Evolutionary conservation across 2,329 filamentous ascomycete genomes (phyloP).

Genomic region (Phaeomoniella chlamydospora): DNA sequence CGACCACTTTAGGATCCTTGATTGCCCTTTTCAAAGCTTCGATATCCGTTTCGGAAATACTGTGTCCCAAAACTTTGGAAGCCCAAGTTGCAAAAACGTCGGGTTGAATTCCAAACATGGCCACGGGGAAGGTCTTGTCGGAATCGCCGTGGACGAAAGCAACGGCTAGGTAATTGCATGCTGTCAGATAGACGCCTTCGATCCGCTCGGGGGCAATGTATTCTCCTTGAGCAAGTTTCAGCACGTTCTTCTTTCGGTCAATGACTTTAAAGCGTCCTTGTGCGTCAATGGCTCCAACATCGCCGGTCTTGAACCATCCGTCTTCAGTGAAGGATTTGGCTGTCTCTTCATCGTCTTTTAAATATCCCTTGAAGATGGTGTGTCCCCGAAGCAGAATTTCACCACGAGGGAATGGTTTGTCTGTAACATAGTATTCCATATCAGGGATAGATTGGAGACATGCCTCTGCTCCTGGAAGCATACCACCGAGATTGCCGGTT

Average conservation of each 20-base stretch:
- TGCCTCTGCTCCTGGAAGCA: constrained; percentile 53
- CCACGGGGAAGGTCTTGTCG: constrained; percentile 68
- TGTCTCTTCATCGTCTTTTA: constrained; percentile 80
- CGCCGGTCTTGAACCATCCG: constrained; percentile 95
- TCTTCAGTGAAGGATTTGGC: constrained; percentile 66
- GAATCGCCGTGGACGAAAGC: constrained; percentile 87
- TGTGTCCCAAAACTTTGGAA: constrained; percentile 53
- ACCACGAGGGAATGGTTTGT: constrained; percentile 80
- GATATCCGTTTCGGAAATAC: constrained; percentile 49
- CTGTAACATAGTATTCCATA: constrained; percentile 79
- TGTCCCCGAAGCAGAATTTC: constrained; percentile 75
- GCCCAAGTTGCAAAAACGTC: constrained; percentile 71
- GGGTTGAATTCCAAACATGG: constrained; percentile 76
- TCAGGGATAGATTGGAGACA: constrained; percentile 82
- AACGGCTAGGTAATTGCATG: constrained; percentile 60
- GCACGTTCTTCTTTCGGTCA: constrained; percentile 96
- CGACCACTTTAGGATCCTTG: constrained; percentile 54
- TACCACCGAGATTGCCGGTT: constrained; percentile 67
- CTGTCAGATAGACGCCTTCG: constrained; percentile 84
- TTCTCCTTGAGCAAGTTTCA: constrained; percentile 94
- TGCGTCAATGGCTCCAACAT: constrained; percentile 75
- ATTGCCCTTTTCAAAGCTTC: constrained; percentile 53
- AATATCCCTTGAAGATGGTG: constrained; percentile 75
- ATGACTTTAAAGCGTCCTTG: constrained; percentile 83
- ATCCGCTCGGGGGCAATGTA: constrained; percentile 96